Conservation (phyloP, 306 rosid genomes). For the Cicer chorassanicum region DNA sequence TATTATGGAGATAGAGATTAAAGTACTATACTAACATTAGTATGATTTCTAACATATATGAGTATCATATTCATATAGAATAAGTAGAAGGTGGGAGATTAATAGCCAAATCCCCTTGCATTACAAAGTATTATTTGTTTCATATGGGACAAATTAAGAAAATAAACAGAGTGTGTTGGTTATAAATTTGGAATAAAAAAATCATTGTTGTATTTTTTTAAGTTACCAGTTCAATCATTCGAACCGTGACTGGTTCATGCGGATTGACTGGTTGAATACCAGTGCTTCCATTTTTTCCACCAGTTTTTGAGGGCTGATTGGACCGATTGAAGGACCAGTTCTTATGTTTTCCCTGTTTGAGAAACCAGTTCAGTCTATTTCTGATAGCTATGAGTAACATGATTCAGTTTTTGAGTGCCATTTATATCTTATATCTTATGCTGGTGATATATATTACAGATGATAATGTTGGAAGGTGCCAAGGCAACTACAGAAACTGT, state of each 20-base stretch:
- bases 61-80: background rate
- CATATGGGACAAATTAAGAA: background rate
- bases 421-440: constrained; percentile 31
- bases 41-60: background rate
- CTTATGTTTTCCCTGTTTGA: background rate
- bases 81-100: constrained; percentile 2
- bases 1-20: background rate
- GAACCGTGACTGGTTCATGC: constrained; percentile 1
- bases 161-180: constrained; percentile 1
- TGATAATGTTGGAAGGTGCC: constrained; percentile 97
- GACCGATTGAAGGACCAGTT: background rate
- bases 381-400: background rate
- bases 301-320: constrained; percentile 4
- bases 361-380: background rate
- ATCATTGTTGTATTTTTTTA: background rate
- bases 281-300: constrained; percentile 3
- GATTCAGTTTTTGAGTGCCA: constrained; percentile 1
- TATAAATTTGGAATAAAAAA: constrained; percentile 3
- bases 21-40: background rate
- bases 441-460: constrained; percentile 56
- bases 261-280: constrained; percentile 4
- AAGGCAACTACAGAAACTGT: constrained; percentile 98
- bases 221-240: background rate
- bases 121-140: background rate
- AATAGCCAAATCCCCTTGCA: background rate